Percentiles rank a stretch among this genome's conserved stretches.
Conservation (phyloP, 306 rosid genomes). For the Prunus mongolica region DNA sequence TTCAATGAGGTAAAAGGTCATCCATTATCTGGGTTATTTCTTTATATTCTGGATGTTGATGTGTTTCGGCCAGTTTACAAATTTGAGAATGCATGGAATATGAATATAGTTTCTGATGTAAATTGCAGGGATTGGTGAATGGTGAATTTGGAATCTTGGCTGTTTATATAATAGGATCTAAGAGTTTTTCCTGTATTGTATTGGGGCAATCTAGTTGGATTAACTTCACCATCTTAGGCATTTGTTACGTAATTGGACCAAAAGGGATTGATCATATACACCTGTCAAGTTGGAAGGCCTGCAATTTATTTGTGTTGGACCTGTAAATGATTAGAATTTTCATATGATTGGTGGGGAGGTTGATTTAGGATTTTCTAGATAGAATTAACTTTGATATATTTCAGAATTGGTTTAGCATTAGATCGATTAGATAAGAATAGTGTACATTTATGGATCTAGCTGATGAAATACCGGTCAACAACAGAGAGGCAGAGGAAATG, state of each 20-base stretch:
- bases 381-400: conserved; percentile 9
- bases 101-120: conserved; percentile 19
- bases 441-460: conserved; percentile 51
- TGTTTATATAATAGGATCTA: conserved; percentile 2
- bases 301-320: background rate
- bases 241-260: conserved; percentile 1
- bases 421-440: conserved; percentile 17
- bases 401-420: conserved; percentile 12
- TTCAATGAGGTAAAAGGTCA: conserved; percentile 28
- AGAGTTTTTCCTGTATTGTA: conserved; percentile 14
- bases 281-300: conserved; percentile 23
- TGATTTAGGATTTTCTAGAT: conserved; percentile 21
- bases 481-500: conserved; percentile 50
- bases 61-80: background rate
- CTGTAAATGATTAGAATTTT: background rate
- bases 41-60: background rate
- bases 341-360: conserved; percentile 11
- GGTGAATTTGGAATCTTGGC: conserved; percentile 15
- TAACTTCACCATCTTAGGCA: background rate
- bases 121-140: conserved; percentile 16
- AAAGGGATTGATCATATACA: background rate
- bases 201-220: background rate
- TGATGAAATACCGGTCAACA: conserved; percentile 25
- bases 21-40: background rate
- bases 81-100: conserved; percentile 12